Evolutionary conservation across 192 early-diverging fungal species (phyloP).

Genomic region (Coemansia sp.): DNA sequence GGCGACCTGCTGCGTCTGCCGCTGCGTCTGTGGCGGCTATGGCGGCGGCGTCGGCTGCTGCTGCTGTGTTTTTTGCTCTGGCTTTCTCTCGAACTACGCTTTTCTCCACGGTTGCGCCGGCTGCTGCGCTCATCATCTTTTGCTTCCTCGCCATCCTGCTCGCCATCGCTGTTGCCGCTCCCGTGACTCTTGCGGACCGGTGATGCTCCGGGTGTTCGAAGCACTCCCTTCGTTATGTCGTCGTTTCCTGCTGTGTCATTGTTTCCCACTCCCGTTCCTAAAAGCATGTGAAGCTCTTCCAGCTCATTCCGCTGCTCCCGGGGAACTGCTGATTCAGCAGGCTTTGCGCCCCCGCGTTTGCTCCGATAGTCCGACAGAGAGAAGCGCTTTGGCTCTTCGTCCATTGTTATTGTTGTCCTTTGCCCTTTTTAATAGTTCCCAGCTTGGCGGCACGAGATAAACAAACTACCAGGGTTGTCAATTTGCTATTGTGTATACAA

Average conservation of each 20-base stretch:
- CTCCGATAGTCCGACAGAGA: conserved; percentile 55
- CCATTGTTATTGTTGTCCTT: conserved; percentile 16
- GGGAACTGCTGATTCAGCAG: conserved; percentile 14
- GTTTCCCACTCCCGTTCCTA: conserved; percentile 29
- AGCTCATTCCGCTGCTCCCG: conserved; percentile 50
- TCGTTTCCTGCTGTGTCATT: not conserved
- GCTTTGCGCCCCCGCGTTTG: conserved; percentile 40
- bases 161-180: conserved; percentile 13
- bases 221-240: conserved; percentile 10
- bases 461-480: not conserved
- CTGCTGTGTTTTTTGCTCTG: conserved; percentile 7
- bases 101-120: conserved; percentile 24
- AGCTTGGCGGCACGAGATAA: not conserved
- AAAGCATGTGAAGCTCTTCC: conserved; percentile 54
- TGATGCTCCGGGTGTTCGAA: conserved; percentile 47
- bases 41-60: conserved; percentile 8
- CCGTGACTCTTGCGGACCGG: conserved; percentile 17
- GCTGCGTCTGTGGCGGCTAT: conserved; percentile 12
- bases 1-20: conserved; percentile 35
- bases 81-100: conserved; percentile 19
- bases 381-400: conserved; percentile 53
- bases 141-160: conserved; percentile 30
- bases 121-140: conserved; percentile 13
- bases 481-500: not conserved
- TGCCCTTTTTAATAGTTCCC: not conserved